Evolutionary conservation across 2,329 filamentous ascomycete genomes (phyloP).

Genomic region (Fonsecaea erecta): DNA sequence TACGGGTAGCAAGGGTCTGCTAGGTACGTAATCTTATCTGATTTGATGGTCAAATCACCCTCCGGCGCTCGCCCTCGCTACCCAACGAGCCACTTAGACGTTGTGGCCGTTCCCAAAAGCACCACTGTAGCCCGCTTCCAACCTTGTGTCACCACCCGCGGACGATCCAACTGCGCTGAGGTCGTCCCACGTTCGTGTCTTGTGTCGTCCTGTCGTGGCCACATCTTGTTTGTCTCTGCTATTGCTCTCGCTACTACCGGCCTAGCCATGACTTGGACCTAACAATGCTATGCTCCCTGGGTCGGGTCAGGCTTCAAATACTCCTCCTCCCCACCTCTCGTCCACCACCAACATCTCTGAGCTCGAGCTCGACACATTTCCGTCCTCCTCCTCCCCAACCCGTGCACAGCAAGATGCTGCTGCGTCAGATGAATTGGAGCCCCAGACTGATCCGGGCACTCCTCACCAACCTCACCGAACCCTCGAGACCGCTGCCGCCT

Average conservation of each 20-base stretch:
- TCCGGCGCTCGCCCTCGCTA: not conserved
- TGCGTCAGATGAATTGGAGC: constrained; percentile 16
- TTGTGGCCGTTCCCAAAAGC: constrained; percentile 9
- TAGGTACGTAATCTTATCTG: constrained; percentile 15
- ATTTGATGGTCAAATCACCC: constrained; percentile 11
- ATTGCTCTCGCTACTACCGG: not conserved
- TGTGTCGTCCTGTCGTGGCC: not conserved
- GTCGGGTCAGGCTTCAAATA: constrained; percentile 19
- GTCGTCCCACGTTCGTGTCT: not conserved
- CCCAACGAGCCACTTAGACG: not conserved
- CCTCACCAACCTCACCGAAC: constrained; percentile 17
- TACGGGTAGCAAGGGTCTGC: no score
- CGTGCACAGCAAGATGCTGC: constrained; percentile 30
- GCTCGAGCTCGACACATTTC: constrained; percentile 26
- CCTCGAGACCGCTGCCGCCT: constrained; percentile 9
- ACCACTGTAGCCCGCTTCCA: not conserved
- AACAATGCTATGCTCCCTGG: constrained; percentile 26
- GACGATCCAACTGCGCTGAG: not conserved
- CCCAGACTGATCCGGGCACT: constrained; percentile 19
- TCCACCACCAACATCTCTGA: not conserved
- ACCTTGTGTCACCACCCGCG: constrained; percentile 13
- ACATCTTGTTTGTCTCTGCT: not conserved
- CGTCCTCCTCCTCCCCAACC: constrained; percentile 10
- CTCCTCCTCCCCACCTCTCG: not conserved
- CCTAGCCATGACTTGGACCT: not conserved